phyloP scores from a whole-genome alignment of 805 yeast genomes.

The Lipomyces orientalis region DNA sequence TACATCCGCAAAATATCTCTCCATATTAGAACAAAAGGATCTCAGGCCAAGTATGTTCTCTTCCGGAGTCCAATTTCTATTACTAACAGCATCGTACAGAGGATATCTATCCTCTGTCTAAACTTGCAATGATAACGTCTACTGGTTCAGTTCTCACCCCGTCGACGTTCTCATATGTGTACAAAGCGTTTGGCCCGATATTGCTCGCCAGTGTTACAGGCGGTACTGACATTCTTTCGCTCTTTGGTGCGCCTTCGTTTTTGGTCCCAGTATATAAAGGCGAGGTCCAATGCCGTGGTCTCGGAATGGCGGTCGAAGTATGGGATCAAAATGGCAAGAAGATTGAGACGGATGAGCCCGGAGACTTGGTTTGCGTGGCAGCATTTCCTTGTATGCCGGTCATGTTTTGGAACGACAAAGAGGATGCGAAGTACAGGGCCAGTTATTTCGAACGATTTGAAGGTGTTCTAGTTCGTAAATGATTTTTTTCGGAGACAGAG shows the following conservation, averaged over 20 bases:
- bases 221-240: conserved; percentile 40
- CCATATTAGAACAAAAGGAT: conserved; percentile 36
- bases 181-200: conserved; percentile 33
- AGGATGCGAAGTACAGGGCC: conserved; percentile 29
- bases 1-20: conserved; percentile 40
- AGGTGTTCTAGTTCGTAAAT: background rate
- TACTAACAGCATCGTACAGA: conserved; percentile 2
- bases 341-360: conserved; percentile 32
- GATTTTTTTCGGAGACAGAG: background rate
- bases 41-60: conserved; percentile 15
- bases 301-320: conserved; percentile 40
- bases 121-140: conserved; percentile 35
- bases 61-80: background rate
- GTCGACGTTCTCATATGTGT: conserved; percentile 38
- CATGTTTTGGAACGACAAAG: conserved; percentile 37
- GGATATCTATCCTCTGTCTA: conserved; percentile 15
- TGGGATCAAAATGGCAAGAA: conserved; percentile 34
- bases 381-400: conserved; percentile 41
- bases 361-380: conserved; percentile 38
- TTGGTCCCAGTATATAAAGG: conserved; percentile 37
- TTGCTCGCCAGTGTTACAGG: conserved; percentile 39
- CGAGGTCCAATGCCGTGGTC: conserved; percentile 39
- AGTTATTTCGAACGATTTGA: conserved; percentile 37
- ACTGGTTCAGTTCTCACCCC: conserved; percentile 40
- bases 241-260: conserved; percentile 39